These are phyloP conservation scores for Pulveroboletus ravenelii DNA, from an alignment of 768 basidiomycete species.

Conservation along the genomic window DNA sequence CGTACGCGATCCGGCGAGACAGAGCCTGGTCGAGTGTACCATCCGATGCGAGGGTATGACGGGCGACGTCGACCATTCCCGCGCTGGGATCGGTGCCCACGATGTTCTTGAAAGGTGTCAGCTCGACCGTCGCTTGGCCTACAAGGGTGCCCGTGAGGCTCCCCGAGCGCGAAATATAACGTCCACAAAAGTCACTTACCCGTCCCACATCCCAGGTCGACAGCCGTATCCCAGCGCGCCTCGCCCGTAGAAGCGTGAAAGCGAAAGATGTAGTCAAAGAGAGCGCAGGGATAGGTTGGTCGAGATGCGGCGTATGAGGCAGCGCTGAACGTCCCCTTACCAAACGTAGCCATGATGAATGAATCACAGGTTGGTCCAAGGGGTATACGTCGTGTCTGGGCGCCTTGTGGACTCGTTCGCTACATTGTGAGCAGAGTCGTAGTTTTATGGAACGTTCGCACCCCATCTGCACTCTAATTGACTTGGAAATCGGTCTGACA, in stretches of 20 bases:
- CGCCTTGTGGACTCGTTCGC: too few relatives aligned
- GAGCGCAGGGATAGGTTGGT: slow-evolving; percentile 64
- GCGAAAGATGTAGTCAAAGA: slow-evolving; percentile 59
- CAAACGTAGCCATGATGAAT: slow-evolving; percentile 66
- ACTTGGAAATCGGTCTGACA: too few relatives aligned
- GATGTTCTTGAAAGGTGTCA: slow-evolving; percentile 54
- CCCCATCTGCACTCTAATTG: too few relatives aligned
- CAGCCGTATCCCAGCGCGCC: slow-evolving; percentile 48
- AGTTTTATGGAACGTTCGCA: too few relatives aligned
- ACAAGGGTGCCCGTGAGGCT: not conserved
- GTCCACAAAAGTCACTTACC: slow-evolving; percentile 37
- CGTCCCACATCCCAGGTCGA: slow-evolving; percentile 85
- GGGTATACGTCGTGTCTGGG: not conserved
- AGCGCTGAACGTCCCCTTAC: slow-evolving; percentile 65
- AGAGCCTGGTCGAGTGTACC: not conserved
- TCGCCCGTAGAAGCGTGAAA: slow-evolving; percentile 42
- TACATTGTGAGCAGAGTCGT: too few relatives aligned
- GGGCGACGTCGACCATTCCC: slow-evolving; percentile 63
- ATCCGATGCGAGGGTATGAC: slow-evolving; percentile 12
- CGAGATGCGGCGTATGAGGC: slow-evolving; percentile 61
- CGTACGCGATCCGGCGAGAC: slow-evolving; percentile 29
- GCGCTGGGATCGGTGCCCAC: slow-evolving; percentile 69
- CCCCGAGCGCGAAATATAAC: too few relatives aligned
- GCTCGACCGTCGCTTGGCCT: slow-evolving; percentile 56
- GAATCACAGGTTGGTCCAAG: too few relatives aligned